A percentile compares a stretch with the other conserved stretches of the same genome.
Evolutionary conservation across 169 alveolate genomes (phyloP).

Genomic region (Blepharisma undulans): DNA sequence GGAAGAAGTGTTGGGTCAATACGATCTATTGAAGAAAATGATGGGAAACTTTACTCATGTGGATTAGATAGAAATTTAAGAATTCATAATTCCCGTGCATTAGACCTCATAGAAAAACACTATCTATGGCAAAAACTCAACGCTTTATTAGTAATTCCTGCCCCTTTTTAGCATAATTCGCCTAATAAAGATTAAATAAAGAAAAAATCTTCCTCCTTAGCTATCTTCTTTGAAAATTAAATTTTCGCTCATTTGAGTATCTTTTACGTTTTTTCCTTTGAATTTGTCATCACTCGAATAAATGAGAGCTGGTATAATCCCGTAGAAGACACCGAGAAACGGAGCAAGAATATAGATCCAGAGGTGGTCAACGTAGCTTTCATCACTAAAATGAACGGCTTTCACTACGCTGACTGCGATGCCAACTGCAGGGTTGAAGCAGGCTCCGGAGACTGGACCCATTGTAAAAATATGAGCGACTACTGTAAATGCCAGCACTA

Average conservation of each 20-base stretch:
- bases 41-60: background rate
- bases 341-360: slow-evolving; percentile 23
- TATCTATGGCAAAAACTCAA: slow-evolving; percentile 32
- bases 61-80: slow-evolving; percentile 26
- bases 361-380: background rate
- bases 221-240: background rate
- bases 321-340: background rate
- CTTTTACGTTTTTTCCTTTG: background rate
- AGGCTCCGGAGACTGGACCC: slow-evolving; percentile 13
- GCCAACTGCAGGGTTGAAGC: slow-evolving; percentile 25
- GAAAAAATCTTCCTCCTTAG: background rate
- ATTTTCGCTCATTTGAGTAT: background rate
- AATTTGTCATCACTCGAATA: background rate
- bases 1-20: slow-evolving; percentile 28
- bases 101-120: background rate
- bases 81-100: background rate
- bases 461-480: background rate
- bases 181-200: background rate
- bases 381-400: background rate
- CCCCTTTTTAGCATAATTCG: background rate
- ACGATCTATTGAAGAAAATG: background rate
- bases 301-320: background rate
- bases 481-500: background rate
- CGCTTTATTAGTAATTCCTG: background rate
- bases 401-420: background rate